Base-by-base conservation (phyloP, 805 yeast genomes). In the Saturnispora diversa region DNA sequence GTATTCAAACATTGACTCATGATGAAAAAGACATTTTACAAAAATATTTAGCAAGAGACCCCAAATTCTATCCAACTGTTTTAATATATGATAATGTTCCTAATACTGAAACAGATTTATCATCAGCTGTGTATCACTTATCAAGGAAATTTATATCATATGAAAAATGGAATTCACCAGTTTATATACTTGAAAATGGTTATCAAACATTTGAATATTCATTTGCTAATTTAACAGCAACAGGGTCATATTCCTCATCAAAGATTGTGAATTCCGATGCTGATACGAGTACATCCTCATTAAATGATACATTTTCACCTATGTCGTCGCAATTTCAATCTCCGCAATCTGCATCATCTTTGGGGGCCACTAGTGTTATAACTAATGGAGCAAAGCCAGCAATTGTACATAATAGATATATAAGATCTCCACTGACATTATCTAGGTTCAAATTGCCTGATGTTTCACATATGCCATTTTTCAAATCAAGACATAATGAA, bases 1-100 rank as follows among this genome's bases (percentile, higher is more conserved):
- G 85, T 49, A 61, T 82, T 19, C 74, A 72, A 37, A 77, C 84
- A 23, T 59, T 82, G 37, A 75, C 84, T 0, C 50, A 60, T 5
- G 62, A 63, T 41, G 87, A 80, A 43, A 71, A 68, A 46, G 39
- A 49, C 2, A 51, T 69, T 10, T 62, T 77, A 38, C 53, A 63
- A 17, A 50, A 52, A 20, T 70, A 65, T 46, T 46, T 71, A 12
- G 47, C 49, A 16, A 48, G 54, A 29, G 52, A 49, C 20, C 20
- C 36, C 0, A 40, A 49, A 17, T 64, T 66, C 11, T 48, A 64
- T 16, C 74, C 75, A 7, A 47, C 61, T 2, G 58, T 77, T 21
- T 54, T 75, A 8, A 55, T 78, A 12, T 80, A 80, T 52, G 90
- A 81, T 51, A 51, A 57, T 35, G 45, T 45, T 12, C 59, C 66